phyloP scores from a whole-genome alignment of 345 rosid genomes.

The Arabidopsis thaliana region DNA sequence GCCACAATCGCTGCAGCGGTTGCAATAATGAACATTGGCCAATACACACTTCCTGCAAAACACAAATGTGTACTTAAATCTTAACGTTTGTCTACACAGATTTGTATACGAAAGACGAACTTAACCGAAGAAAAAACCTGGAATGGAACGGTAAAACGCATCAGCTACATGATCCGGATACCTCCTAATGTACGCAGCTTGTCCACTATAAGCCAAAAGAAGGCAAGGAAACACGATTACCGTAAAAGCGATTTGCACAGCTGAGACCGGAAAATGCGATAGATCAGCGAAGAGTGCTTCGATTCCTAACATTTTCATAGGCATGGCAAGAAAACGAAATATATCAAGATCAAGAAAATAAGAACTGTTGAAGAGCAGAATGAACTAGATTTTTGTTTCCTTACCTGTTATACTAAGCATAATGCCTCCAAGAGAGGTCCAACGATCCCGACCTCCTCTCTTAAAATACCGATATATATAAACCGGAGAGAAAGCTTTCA shows the following conservation, averaged over 20 bases:
- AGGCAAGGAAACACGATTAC: slow-evolving; percentile 81
- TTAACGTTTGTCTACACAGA: background rate
- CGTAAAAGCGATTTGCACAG: slow-evolving; percentile 72
- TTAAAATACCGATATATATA: slow-evolving; percentile 65
- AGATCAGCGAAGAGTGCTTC: slow-evolving; percentile 94
- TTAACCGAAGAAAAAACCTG: slow-evolving; percentile 28
- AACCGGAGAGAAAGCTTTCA: slow-evolving; percentile 82
- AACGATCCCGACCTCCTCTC: slow-evolving; percentile 74
- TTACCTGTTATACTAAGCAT: slow-evolving; percentile 85
- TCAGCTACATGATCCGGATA: slow-evolving; percentile 59
- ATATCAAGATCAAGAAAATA: slow-evolving; percentile 1
- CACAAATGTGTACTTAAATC: background rate
- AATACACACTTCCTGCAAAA: slow-evolving; percentile 55
- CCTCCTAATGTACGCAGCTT: slow-evolving; percentile 80
- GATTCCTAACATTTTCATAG: slow-evolving; percentile 58
- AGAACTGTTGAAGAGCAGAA: background rate
- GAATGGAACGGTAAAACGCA: slow-evolving; percentile 88
- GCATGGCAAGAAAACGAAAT: background rate
- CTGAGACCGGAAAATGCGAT: slow-evolving; percentile 70
- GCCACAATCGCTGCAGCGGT: slow-evolving; percentile 80
- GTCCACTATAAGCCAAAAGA: slow-evolving; percentile 87
- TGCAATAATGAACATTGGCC: slow-evolving; percentile 84
- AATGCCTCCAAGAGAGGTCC: slow-evolving; percentile 83
- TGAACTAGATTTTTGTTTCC: background rate
- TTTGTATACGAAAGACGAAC: background rate